Evolutionary conservation across 345 rosid genomes (phyloP), one percentile per base, ranked within the genome.

Genomic region (Aquilaria malaccensis): DNA sequence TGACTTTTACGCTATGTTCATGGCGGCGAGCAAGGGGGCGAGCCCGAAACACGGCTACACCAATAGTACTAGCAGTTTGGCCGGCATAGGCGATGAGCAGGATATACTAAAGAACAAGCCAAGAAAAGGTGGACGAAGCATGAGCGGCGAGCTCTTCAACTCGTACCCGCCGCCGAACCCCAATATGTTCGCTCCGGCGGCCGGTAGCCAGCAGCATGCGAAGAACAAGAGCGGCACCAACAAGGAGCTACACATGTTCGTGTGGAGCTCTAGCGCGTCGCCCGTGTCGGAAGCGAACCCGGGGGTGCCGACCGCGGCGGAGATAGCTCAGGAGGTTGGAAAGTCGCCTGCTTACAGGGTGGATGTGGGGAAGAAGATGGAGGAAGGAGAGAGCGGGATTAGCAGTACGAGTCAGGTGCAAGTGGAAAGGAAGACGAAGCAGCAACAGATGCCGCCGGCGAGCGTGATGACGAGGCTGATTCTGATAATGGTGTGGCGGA

Each of bases 261-360:
- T 83, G 30, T 86, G 96, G 96, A 89, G 91, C 77, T 83, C 96
- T 4, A 86, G 84, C 66, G 81, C 88, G 12, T 86, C 96, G 31
- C 96, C 96, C 0, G 85, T 78, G 22, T 86, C 96, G 0, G 93
- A 89, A 74, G 87, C 79, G 13, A 81, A 86, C 66, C 61, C 67
- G 12, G 80, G 77, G 55, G 43, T 37, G 43, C 43, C 43, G 43
- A 37, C 43, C 1, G 43, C 43, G 4, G 43, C 43, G 43, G 43
- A 37, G 43, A 3, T 37, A 37, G 43, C 5, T 37, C 43, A 37
- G 43, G 43, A 37, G 43, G 7, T 37, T 5, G 7, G 43, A 3
- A 37, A 37, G 43, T 37, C 43, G 43, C 43, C 43, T 2, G 43
- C 43, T 5, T 37, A 5, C 91, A 56, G 85, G 83, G 12, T 81